A percentile compares a stretch with the other conserved stretches of the same genome.
These are phyloP conservation scores for Tricholoma terreum DNA, from an alignment of 768 basidiomycete species.

Conservation along the genomic window DNA sequence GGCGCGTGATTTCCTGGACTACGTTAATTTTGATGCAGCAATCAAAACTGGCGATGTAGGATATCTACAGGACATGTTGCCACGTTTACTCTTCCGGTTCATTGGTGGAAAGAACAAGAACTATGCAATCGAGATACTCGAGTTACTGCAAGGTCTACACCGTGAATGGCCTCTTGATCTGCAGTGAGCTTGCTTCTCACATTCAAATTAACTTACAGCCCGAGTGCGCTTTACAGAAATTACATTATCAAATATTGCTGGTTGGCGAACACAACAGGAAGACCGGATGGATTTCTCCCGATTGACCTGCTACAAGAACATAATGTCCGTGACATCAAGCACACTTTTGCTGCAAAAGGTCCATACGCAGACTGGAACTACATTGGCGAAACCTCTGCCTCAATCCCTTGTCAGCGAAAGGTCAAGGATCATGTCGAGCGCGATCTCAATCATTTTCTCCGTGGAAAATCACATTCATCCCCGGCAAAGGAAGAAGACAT, in stretches of 20 bases:
- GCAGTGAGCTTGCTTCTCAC: not conserved
- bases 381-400: too few species aligned
- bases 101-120: constrained; percentile 11
- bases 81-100: constrained; percentile 30
- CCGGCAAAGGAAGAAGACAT: too few species aligned
- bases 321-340: not conserved
- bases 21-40: constrained; percentile 31
- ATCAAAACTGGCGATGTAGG: constrained; percentile 38
- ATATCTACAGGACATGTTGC: constrained; percentile 30
- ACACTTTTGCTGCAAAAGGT: too few species aligned
- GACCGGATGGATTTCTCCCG: not conserved
- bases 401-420: too few species aligned
- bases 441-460: too few species aligned
- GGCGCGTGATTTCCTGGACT: constrained; percentile 34
- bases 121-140: not conserved
- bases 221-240: not conserved
- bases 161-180: not conserved
- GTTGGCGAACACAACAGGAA: not conserved
- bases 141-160: not conserved
- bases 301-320: not conserved
- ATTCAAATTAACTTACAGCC: not conserved
- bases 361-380: too few species aligned
- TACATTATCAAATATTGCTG: not conserved
- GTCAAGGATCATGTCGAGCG: too few species aligned
- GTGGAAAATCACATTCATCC: too few species aligned